Base-by-base conservation (phyloP, 169 alveolate species). In the Cyclospora cayetanensis region DNA sequence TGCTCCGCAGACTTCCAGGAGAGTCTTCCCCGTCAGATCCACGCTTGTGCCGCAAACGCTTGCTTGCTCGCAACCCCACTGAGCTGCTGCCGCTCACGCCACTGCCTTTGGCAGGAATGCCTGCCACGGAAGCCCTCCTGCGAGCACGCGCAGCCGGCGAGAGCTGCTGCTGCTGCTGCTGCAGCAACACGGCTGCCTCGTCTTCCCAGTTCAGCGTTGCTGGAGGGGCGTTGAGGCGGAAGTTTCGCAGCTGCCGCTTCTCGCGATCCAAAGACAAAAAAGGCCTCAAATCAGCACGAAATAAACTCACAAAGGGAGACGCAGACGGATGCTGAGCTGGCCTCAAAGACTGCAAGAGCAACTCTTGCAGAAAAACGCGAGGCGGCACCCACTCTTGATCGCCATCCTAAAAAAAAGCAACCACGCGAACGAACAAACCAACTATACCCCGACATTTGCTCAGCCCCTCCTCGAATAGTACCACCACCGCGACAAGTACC, bases 331-430 rank as follows among this genome's bases (percentile, higher is more conserved):
- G 80, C 80, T 68, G 80, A 42, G 43, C 31, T 2, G 80, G 80
- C 43, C 80, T 42, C 46, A 68, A 50, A 42, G 80, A 31, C 80
- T 68, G 80, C 9, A 42, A 68, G 29, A 68, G 80, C 42, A 68
- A 50, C 80, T 68, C 80, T 27, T 29, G 29, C 80, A 68, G 29
- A 50, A 68, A 68, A 25, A 4, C 25, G 52, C 18, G 15, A 1
- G 80, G 80, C 7, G 80, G 7, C 43, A 68, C 25, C 25, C 18
- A 4, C 80, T 68, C 80, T 15, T 68, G 80, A 37, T 31, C 80
- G 29, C 80, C 80, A 31, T 68, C 50, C 80, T 68, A 50, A 27
- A 25, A 2, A 9, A 5, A 46, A 46, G n/a, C 7, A 46, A 7
- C 11, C 43, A 68, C 80, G 7, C 80, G 5, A 20, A 68, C 50